Conservation (phyloP, 2,329 filamentous ascomycete genomes). For the Ophiostoma perfectum region DNA sequence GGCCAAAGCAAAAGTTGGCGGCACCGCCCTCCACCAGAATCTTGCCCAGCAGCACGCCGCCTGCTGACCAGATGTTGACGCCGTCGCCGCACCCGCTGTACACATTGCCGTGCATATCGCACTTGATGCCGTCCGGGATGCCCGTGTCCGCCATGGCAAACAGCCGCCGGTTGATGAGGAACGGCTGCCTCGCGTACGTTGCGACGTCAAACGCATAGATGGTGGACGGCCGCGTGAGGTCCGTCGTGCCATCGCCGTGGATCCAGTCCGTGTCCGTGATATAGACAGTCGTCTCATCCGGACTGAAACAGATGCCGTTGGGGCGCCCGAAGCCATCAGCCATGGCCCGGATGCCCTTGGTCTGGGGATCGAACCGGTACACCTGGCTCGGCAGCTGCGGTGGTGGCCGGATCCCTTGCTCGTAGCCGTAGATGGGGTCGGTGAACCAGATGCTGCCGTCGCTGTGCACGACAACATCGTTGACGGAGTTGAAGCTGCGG, state of each 20-base stretch:
- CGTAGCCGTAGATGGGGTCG: constrained; percentile 41
- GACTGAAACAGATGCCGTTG: constrained; percentile 38
- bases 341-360: constrained; percentile 41
- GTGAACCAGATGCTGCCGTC: constrained; percentile 47
- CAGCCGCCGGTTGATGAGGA: constrained; percentile 45
- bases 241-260: constrained; percentile 31
- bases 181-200: constrained; percentile 34
- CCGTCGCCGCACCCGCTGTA: constrained; percentile 46
- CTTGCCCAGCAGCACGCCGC: constrained; percentile 41
- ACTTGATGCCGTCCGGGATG: constrained; percentile 41
- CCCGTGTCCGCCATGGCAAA: constrained; percentile 47
- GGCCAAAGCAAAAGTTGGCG: constrained; percentile 44
- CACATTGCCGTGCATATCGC: constrained; percentile 41
- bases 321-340: constrained; percentile 44
- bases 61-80: constrained; percentile 43
- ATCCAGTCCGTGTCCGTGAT: constrained; percentile 38
- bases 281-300: constrained; percentile 39
- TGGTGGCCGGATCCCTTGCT: constrained; percentile 40
- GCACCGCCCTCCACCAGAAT: constrained; percentile 38
- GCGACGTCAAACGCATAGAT: constrained; percentile 44
- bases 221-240: constrained; percentile 29
- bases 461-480: constrained; percentile 37
- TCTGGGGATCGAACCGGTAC: constrained; percentile 41
- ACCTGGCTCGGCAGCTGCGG: constrained; percentile 45
- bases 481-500: constrained; percentile 44